Percentiles rank a stretch among this genome's conserved stretches.
Conservation (phyloP, 2,329 filamentous ascomycete species). For the Clarireedia homoeocarpa region DNA sequence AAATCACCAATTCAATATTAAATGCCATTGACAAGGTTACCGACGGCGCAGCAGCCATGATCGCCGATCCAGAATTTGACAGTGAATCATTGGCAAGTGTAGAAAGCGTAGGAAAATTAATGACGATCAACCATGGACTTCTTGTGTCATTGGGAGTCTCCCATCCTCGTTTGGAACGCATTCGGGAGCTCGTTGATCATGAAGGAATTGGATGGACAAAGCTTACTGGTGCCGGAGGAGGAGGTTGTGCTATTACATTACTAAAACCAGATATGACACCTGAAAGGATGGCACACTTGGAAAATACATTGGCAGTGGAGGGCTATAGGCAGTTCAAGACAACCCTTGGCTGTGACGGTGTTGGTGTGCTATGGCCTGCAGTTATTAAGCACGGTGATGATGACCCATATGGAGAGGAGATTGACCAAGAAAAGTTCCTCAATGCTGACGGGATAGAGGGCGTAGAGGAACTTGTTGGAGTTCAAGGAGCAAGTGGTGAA, state of each 20-base stretch:
- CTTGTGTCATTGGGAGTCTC: constrained; percentile 89
- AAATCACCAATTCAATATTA: constrained; percentile 72
- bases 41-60: constrained; percentile 44
- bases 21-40: constrained; percentile 76
- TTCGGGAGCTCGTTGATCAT: constrained; percentile 85
- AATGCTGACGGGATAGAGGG: constrained; percentile 77
- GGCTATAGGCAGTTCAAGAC: constrained; percentile 83
- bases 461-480: constrained; percentile 80
- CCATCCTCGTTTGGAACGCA: constrained; percentile 83
- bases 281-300: constrained; percentile 53
- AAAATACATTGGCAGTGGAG: constrained; percentile 57
- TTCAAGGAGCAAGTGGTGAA: constrained; percentile 59
- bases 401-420: constrained; percentile 79
- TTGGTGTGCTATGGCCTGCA: constrained; percentile 90
- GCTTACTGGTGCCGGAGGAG: constrained; percentile 89
- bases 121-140: constrained; percentile 89
- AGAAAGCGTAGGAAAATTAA: constrained; percentile 74
- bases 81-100: constrained; percentile 54
- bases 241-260: constrained; percentile 90
- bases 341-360: constrained; percentile 84
- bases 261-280: constrained; percentile 58
- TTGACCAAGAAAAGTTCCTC: constrained; percentile 82
- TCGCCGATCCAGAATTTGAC: constrained; percentile 59
- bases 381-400: constrained; percentile 77
- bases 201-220: constrained; percentile 94